Percentiles rank a stretch among this genome's conserved stretches.
Conservation (phyloP, 163 green algal genomes). For the Prototheca wickerhamii region DNA sequence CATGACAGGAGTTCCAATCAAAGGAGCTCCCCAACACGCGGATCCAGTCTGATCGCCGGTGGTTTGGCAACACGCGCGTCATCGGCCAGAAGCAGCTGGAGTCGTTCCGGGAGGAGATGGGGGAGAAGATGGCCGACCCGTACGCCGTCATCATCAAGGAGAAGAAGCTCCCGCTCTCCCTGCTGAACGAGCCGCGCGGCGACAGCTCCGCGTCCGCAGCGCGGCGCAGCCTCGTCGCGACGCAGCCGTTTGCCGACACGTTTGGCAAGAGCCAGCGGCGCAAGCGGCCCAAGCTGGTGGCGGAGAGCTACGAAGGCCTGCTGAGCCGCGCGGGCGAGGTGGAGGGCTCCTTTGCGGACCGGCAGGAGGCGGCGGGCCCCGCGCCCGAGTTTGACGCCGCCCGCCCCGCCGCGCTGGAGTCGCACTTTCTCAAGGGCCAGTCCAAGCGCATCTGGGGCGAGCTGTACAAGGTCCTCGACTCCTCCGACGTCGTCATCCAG, state of each 20-base stretch:
- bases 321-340: slow-evolving; percentile 14
- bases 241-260: slow-evolving; percentile 70
- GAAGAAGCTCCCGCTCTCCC: slow-evolving; percentile 90
- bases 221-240: slow-evolving; percentile 63
- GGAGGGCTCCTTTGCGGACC: slow-evolving; percentile 28
- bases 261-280: slow-evolving; percentile 76
- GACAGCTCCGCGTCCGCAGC: slow-evolving; percentile 32
- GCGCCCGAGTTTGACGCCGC: slow-evolving; percentile 12
- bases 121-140: slow-evolving; percentile 79
- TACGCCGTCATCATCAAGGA: slow-evolving; percentile 93
- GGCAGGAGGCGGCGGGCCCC: slow-evolving; percentile 7
- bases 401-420: slow-evolving; percentile 36
- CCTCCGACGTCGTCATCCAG: slow-evolving; percentile 90
- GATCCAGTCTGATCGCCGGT: slow-evolving; percentile 93
- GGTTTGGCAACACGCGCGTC: slow-evolving; percentile 97
- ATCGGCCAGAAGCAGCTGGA: slow-evolving; percentile 95
- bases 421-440: slow-evolving; percentile 94
- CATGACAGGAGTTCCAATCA: slow-evolving; percentile 78
- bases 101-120: slow-evolving; percentile 90
- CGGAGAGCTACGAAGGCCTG: slow-evolving; percentile 55
- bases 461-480: slow-evolving; percentile 86
- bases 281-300: slow-evolving; percentile 76
- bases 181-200: slow-evolving; percentile 83
- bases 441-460: slow-evolving; percentile 96
- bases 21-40: slow-evolving; percentile 89